Base-by-base conservation (phyloP, 495 filamentous ascomycete species). In the Daldinia concentrica region DNA sequence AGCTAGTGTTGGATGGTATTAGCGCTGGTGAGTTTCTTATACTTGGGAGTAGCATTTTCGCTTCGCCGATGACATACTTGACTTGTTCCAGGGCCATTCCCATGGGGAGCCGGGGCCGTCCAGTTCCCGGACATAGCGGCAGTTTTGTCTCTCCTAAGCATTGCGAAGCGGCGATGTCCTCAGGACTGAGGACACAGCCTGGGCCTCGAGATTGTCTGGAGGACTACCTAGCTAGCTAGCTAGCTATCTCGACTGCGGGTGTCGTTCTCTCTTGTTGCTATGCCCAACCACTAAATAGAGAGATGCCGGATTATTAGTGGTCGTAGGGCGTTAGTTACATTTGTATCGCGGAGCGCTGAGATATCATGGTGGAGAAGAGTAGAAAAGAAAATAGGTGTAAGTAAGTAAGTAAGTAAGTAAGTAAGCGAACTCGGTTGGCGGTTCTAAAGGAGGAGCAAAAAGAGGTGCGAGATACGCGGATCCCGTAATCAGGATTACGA, bases 41-140 rank as follows among this genome's bases (percentile, higher is more conserved):
- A 36, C n/a, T n/a, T n/a, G n/a, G 32, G 32, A 34, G 32, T 5
- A 5, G 34, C 12, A 36, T 12, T 4, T 36, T 4, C 3, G 3
- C 4, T 34, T 12, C 9, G 9, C 30, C 32, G 11, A 26, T 34
- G 9, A 26, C 60, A 48, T 64, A 67, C 64, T 41, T 72, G 63
- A 24, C 50, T 66, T 45, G 57, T 4, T 29, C 55, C 67, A 48
- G 55, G 1, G 2, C 15, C 30, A 15, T 39, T 66, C 50, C 48
- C 62, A 2, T 68, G 48, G 51, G 64, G 64, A 58, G 56, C 36
- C n/a, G 64, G 61, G 12, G 69, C 52, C 14, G 69, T 72, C 69
- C 60, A 72, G 60, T 68, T 72, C 48, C 69, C 69, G 56, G 69
- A 12, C 69, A 62, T 65, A 11, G 15, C 45, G 58, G 7, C 45